Conservation (phyloP, 2,329 filamentous ascomycete genomes). For the Amesomyces nigricolor region DNA sequence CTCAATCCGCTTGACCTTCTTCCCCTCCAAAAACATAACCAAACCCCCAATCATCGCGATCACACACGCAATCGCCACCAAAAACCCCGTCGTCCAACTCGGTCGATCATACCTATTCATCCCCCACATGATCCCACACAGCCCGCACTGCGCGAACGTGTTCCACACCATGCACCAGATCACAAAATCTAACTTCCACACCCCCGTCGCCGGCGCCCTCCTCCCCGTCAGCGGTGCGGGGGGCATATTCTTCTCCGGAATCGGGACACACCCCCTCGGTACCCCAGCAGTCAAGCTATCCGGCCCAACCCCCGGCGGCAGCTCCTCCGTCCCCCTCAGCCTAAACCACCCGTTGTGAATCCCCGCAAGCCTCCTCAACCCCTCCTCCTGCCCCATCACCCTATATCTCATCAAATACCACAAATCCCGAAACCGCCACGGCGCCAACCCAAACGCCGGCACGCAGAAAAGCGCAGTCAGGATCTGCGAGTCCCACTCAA, state of each 20-base stretch:
- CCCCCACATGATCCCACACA: conserved; percentile 80
- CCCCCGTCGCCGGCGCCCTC: conserved; percentile 58
- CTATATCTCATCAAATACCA: conserved; percentile 67
- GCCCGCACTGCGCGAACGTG: conserved; percentile 66
- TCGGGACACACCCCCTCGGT: conserved; percentile 49
- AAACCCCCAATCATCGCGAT: conserved; percentile 64
- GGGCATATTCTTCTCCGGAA: conserved; percentile 58
- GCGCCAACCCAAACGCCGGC: conserved; percentile 76
- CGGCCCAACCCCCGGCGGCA: conserved; percentile 51
- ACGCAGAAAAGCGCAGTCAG: conserved; percentile 81
- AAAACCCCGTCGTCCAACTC: conserved; percentile 71
- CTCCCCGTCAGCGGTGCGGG: conserved; percentile 65
- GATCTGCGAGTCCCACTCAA: conserved; percentile 80
- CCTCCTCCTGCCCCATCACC: conserved; percentile 45
- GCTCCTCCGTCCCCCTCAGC: conserved; percentile 57
- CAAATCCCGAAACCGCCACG: conserved; percentile 77
- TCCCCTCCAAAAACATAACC: conserved; percentile 66
- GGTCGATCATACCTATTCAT: conserved; percentile 69
- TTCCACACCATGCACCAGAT: conserved; percentile 76
- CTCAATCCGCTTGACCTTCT: conserved; percentile 64
- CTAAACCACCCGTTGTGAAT: conserved; percentile 74
- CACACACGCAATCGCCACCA: conserved; percentile 68
- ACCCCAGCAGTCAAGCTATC: conserved; percentile 40
- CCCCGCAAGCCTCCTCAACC: conserved; percentile 63
- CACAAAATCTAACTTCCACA: conserved; percentile 75